Evolutionary conservation across 179 eudicot species (phyloP).

Genomic region (Patellifolia procumbens): DNA sequence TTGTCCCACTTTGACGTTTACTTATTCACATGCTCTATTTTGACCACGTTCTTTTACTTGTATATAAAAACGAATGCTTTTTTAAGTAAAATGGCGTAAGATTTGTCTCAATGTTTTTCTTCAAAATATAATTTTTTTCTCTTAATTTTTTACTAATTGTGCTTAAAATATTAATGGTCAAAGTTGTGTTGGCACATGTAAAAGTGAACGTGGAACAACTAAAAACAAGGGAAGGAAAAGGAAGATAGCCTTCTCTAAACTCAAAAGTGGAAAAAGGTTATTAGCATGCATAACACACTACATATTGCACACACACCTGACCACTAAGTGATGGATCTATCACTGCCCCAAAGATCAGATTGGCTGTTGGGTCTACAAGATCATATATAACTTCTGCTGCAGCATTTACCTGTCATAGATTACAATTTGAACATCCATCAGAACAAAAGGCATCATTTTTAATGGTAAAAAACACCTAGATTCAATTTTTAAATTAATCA

Average conservation of each 20-base stretch:
- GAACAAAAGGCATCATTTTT: background rate
- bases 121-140: too few relatives aligned
- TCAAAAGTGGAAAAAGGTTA: background rate
- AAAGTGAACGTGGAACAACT: too few relatives aligned
- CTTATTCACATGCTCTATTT: too few relatives aligned
- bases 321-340: conserved; percentile 85
- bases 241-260: background rate
- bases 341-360: conserved; percentile 96
- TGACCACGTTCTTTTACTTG: too few relatives aligned
- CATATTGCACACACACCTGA: conserved; percentile 57
- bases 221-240: too few relatives aligned
- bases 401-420: conserved; percentile 74
- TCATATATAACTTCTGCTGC: conserved; percentile 99
- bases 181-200: too few relatives aligned
- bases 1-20: too few relatives aligned
- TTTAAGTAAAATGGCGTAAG: too few relatives aligned
- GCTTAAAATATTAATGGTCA: too few relatives aligned
- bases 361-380: conserved; percentile 96
- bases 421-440: conserved; percentile 3
- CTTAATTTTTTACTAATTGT: too few relatives aligned
- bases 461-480: background rate
- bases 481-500: background rate
- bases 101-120: too few relatives aligned
- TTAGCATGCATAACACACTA: background rate
- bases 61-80: too few relatives aligned